A percentile compares a stretch with the other conserved stretches of the same genome.
Conservation (phyloP, 208 protist genomes). For the Borovskyia barvae region DNA sequence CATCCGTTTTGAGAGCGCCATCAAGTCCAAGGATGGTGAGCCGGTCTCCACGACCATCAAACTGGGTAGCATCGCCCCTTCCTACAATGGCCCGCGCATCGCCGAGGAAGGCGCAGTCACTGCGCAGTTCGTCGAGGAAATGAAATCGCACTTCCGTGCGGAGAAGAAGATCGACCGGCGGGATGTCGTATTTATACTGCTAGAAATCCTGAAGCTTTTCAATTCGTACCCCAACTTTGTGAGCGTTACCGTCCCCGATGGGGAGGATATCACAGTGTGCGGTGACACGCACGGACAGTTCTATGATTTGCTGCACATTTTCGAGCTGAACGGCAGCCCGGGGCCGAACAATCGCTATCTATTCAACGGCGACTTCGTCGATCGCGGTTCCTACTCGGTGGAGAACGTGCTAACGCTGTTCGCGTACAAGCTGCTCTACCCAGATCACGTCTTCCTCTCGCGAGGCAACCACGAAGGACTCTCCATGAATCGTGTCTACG, state of each 20-base stretch:
- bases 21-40: constrained; percentile 79
- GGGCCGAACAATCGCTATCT: constrained; percentile 93
- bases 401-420: constrained; percentile 96
- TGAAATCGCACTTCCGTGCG: constrained; percentile 72
- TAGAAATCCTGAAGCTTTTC: constrained; percentile 78
- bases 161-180: constrained; percentile 86
- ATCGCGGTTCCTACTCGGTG: constrained; percentile 96
- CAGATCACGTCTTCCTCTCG: constrained; percentile 93
- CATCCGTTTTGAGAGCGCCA: constrained; percentile 95
- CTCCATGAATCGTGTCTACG: constrained; percentile 97
- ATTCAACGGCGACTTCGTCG: constrained; percentile 97
- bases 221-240: constrained; percentile 87
- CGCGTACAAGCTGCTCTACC: constrained; percentile 96
- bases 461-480: constrained; percentile 97
- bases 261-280: constrained; percentile 95
- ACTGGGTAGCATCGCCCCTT: constrained; percentile 50
- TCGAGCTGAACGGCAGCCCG: constrained; percentile 89
- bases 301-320: constrained; percentile 98
- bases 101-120: constrained; percentile 70
- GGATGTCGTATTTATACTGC: constrained; percentile 85
- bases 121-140: constrained; percentile 72
- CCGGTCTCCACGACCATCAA: constrained; percentile 78
- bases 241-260: constrained; percentile 79
- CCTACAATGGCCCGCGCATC: constrained; percentile 79
- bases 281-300: constrained; percentile 99